Conservation (phyloP, 176 grass and related monocot species). For the Eleusine coracana region DNA sequence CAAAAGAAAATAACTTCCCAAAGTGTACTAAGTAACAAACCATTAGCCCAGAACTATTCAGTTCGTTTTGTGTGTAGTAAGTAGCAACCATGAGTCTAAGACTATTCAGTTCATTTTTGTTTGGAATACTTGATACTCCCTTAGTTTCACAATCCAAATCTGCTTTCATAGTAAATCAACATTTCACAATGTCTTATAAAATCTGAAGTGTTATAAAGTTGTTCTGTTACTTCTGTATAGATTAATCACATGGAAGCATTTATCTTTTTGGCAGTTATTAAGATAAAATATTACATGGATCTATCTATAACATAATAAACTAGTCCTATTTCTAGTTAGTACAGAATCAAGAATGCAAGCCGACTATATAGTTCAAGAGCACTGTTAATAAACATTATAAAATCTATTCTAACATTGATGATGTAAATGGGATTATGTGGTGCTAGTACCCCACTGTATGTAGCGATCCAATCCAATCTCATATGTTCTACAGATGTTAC, state of each 20-base stretch:
- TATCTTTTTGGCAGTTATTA: neutral
- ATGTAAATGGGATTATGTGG: neutral
- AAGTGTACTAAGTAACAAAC: too few relatives aligned
- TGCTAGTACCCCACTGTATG: neutral
- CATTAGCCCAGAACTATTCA: too few relatives aligned
- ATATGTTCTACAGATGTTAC: neutral
- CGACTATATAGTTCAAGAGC: neutral
- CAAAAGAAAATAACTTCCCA: too few relatives aligned
- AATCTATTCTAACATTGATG: neutral
- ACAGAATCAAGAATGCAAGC: neutral
- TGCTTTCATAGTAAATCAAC: too few relatives aligned
- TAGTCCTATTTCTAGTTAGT: neutral
- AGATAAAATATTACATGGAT: neutral
- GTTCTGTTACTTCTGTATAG: neutral
- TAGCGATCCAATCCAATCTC: neutral
- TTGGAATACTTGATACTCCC: too few relatives aligned
- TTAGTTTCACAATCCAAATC: too few relatives aligned
- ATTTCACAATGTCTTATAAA: neutral
- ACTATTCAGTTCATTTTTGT: too few relatives aligned
- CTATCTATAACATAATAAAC: neutral
- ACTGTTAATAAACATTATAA: neutral
- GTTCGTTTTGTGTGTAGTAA: too few relatives aligned
- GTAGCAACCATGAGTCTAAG: too few relatives aligned
- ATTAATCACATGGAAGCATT: neutral
- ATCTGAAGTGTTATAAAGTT: neutral